phyloP scores from a whole-genome alignment of 2,329 filamentous ascomycete species.

The Xylaria sp. region DNA sequence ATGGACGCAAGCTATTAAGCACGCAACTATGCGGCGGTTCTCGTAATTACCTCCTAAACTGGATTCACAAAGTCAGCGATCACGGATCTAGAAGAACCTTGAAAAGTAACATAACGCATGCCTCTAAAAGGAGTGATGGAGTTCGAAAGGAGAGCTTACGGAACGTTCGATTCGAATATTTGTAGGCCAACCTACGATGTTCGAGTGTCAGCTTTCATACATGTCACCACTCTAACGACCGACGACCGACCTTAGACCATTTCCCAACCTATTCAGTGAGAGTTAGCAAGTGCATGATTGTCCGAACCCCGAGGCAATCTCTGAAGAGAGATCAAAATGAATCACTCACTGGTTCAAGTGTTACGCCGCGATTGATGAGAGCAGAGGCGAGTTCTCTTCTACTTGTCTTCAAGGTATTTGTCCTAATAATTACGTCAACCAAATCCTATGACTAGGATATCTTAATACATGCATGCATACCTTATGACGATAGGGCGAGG shows the following conservation, averaged over 20 bases:
- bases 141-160: slow-evolving; percentile 19
- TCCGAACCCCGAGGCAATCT: neutral
- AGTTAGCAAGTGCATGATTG: slow-evolving; percentile 5
- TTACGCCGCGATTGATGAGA: slow-evolving; percentile 71
- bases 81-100: neutral
- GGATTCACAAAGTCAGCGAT: slow-evolving; percentile 16
- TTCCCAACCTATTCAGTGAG: slow-evolving; percentile 71
- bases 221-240: neutral
- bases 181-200: slow-evolving; percentile 75
- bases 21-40: neutral
- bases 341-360: slow-evolving; percentile 77
- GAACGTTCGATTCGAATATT: slow-evolving; percentile 83
- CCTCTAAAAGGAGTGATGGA: neutral
- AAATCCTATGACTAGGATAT: neutral
- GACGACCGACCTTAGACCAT: slow-evolving; percentile 81
- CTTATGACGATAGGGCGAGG: slow-evolving; percentile 90
- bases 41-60: slow-evolving; percentile 34
- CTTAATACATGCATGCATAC: slow-evolving; percentile 18
- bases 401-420: slow-evolving; percentile 87
- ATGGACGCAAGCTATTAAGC: neutral
- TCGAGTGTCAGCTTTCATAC: slow-evolving; percentile 2
- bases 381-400: slow-evolving; percentile 77
- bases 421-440: slow-evolving; percentile 57
- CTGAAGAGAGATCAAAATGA: neutral
- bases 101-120: neutral